A percentile compares a stretch with the other conserved stretches of the same genome.
Conservation (phyloP, 305 asterid genomes). For the Fraxinus velutina region DNA sequence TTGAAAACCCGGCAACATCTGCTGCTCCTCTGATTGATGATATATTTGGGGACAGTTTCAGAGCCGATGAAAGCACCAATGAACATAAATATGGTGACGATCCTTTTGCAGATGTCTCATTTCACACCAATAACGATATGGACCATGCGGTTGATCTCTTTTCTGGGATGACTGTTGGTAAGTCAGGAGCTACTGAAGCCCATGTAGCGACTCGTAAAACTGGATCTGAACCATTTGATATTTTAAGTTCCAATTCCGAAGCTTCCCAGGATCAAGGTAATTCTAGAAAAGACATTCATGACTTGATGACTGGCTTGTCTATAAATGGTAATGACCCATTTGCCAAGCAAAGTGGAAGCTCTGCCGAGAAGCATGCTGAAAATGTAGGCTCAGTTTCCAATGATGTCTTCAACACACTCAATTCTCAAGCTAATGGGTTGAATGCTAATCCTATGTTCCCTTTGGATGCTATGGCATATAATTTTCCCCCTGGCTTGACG, state of each 20-base stretch:
- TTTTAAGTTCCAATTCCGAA: conserved; percentile 51
- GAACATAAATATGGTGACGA: conserved; percentile 62
- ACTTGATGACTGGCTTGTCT: conserved; percentile 60
- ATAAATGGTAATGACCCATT: conserved; percentile 46
- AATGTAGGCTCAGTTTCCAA: conserved; percentile 35
- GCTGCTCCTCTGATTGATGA: conserved; percentile 61
- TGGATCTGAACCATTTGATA: conserved; percentile 58
- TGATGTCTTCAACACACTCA: conserved; percentile 39
- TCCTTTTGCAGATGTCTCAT: conserved; percentile 93
- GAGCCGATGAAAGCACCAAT: conserved; percentile 31
- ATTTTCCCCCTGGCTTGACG: conserved; percentile 59
- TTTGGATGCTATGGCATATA: conserved; percentile 60
- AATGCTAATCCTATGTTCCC: conserved; percentile 54
- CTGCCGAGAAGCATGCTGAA: conserved; percentile 27
- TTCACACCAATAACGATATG: conserved; percentile 49
- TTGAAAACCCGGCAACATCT: conserved; percentile 37
- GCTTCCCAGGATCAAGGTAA: conserved; percentile 35
- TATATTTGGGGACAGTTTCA: conserved; percentile 57
- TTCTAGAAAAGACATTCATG: conserved; percentile 40
- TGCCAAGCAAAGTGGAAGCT: conserved; percentile 37
- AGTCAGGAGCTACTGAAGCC: conserved; percentile 36
- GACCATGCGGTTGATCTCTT: conserved; percentile 55
- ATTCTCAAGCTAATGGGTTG: conserved; percentile 56
- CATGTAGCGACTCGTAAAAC: conserved; percentile 33
- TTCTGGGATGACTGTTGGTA: conserved; percentile 55